Evolutionary conservation across 257 asterid genomes (phyloP), one percentile per base, ranked within the genome.

Genomic region (Forsythia viridissima): DNA sequence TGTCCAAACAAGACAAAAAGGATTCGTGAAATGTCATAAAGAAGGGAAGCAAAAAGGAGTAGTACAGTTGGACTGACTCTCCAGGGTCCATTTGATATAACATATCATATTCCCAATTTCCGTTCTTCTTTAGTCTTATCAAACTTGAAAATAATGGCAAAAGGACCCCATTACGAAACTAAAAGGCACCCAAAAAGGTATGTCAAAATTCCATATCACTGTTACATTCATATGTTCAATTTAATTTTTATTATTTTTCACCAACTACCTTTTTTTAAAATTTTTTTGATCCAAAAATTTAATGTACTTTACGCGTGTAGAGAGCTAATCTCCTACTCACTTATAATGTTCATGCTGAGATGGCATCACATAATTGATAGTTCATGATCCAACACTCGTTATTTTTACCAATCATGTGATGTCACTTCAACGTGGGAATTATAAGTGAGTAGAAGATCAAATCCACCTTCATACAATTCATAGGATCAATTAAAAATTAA

Each of bases 1-100:
- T 77, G 72, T 80, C 78, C 74, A 5, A 65, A 72, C 42, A 38
- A 42, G 75, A 83, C 57, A 24, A 76, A 72, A 70, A 69, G 88
- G 88, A 79, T 84, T 86, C 84, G 85, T 83, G 87, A 57, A 71
- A 76, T 86, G 89, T 79, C 79, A 76, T 80, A 43, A 72, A 79
- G 46, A 77, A 57, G 52, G 83, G 85, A 57, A 73, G 81, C 81
- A 80, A 80, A 88, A 84, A 86, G 75, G 69, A 0, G 13, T 42
- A 70, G 38, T 79, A 84, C 86, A 84, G 84, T 69, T 84, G 88
- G 87, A 81, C 36, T 71, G 70, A 30, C 70, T 30, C 70, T 63
- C 70, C 63, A 7, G 85, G 90, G 84, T 69, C 88, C 90, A 69
- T 69, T 48, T 68, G 71, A 69, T 72, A 80, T 76, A 77, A 71